Evolutionary conservation across 2,329 filamentous ascomycete genomes (phyloP).

Genomic region (Xylaria sp.): DNA sequence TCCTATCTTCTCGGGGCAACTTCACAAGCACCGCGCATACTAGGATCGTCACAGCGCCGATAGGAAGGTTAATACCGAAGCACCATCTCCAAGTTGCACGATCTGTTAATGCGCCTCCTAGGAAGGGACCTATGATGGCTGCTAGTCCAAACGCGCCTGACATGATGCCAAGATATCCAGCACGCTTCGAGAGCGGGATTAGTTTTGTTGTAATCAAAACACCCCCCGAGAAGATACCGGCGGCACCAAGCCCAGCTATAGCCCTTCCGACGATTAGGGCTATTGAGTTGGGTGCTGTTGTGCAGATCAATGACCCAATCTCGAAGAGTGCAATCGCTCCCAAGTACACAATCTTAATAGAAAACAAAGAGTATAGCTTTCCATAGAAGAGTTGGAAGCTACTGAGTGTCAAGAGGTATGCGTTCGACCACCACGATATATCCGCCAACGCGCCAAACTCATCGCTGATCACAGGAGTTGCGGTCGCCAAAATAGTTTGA

Average conservation of each 20-base stretch:
- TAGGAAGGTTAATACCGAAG: conserved; percentile 51
- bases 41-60: conserved; percentile 47
- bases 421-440: conserved; percentile 56
- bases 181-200: conserved; percentile 28
- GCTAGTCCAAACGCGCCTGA: conserved; percentile 32
- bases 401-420: conserved; percentile 51
- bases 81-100: conserved; percentile 29
- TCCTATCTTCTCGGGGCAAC: not conserved
- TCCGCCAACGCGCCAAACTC: conserved; percentile 52
- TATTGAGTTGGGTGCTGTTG: conserved; percentile 53
- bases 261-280: conserved; percentile 15
- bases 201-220: conserved; percentile 29
- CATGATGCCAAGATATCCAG: conserved; percentile 32
- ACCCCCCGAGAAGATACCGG: conserved; percentile 15
- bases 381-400: conserved; percentile 49
- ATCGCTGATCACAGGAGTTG: conserved; percentile 49
- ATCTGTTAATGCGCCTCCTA: conserved; percentile 32
- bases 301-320: conserved; percentile 62
- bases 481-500: conserved; percentile 50
- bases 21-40: conserved; percentile 1
- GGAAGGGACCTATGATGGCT: conserved; percentile 34
- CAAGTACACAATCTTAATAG: conserved; percentile 51
- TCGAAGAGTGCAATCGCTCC: conserved; percentile 61
- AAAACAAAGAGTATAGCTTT: conserved; percentile 43
- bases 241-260: conserved; percentile 10